Conservation (phyloP, 768 basidiomycete genomes). For the Boletellus ananiceps region DNA sequence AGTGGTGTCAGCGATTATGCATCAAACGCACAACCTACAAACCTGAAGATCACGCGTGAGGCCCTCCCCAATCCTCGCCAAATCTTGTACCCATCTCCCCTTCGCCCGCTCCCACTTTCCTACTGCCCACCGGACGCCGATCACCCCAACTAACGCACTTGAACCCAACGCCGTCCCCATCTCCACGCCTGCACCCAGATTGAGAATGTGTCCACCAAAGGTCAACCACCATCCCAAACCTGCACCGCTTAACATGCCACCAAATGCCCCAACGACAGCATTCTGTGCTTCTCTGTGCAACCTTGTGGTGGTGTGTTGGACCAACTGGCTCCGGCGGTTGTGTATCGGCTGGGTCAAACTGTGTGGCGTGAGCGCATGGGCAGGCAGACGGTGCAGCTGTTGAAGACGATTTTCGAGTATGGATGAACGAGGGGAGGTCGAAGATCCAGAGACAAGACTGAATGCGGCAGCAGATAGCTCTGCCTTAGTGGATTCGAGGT, state of each 20-base stretch:
- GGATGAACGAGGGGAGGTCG: conserved; percentile 40
- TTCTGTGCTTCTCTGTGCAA: conserved; percentile 65
- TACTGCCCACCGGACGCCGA: conserved; percentile 57
- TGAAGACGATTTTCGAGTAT: conserved; percentile 56
- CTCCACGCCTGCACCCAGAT: conserved; percentile 39
- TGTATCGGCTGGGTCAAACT: conserved; percentile 50
- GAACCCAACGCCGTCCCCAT: conserved; percentile 55
- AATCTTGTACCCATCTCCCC: conserved; percentile 64
- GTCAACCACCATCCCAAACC: conserved; percentile 53
- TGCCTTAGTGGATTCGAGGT: conserved; percentile 46
- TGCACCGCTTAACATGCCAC: conserved; percentile 45
- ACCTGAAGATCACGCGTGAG: conserved; percentile 60
- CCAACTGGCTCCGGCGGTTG: conserved; percentile 49
- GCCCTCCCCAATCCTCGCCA: conserved; percentile 55
- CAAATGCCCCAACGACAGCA: conserved; percentile 46
- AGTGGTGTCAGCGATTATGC: conserved; percentile 1
- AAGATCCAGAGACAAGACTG: conserved; percentile 34
- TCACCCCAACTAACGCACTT: conserved; percentile 47
- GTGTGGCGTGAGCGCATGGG: conserved; percentile 40
- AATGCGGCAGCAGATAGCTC: conserved; percentile 40
- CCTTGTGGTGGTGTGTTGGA: conserved; percentile 48
- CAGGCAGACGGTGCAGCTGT: conserved; percentile 47
- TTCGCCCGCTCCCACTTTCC: conserved; percentile 68
- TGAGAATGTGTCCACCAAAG: conserved; percentile 38
- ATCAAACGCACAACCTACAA: neutral